Base-by-base conservation (phyloP, 164 flowering plant genomes). In the Annona squamosa region DNA sequence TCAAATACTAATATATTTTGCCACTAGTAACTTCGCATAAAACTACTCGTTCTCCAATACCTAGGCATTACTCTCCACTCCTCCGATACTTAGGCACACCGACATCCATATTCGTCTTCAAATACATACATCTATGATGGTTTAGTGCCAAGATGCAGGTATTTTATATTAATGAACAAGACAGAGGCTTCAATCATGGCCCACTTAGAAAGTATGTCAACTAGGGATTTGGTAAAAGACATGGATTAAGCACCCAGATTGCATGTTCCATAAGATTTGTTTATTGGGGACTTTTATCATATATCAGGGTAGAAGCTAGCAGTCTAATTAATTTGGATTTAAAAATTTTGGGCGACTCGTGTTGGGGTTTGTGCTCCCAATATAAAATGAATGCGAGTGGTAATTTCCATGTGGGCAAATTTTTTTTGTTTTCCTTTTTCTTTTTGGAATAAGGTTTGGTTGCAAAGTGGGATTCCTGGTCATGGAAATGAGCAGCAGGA, bases 1-100 rank as follows among this genome's bases (percentile, higher is more conserved):
- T 46, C 70, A 68, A 46, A 46, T 68, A 68, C 56, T 68, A 46
- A n/a, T 17, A 68, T 68, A 19, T 47, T 45, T 66, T 66, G 68
- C 46, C 68, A 66, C 68, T 46, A 66, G n/a, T 13, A 13, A 68
- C 48, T 18, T 67, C 2, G 46, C 3, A 46, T 67, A 4, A 67
- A 26, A 67, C 17, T 26, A 26, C 37, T 26, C 37, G 1, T 26
- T 26, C 37, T 26, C 37, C 37, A 26, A 26, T 26, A 26, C 37
- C 37, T 26, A 26, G 37, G 37, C 37, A 26, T 26, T 26, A 26
- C 37, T 26, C 37, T 26, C 37, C 37, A 26, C 37, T 26, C 37
- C 37, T 26, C 37, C 37, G 1, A 26, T 26, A 63, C 41, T 26
- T n/a, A 6, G 5, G 18, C 19, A 63, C 18, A 63, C 7, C 18